Evolutionary conservation across 2,329 filamentous ascomycete species (phyloP).

Genomic region (Pestalotiopsis sp.): DNA sequence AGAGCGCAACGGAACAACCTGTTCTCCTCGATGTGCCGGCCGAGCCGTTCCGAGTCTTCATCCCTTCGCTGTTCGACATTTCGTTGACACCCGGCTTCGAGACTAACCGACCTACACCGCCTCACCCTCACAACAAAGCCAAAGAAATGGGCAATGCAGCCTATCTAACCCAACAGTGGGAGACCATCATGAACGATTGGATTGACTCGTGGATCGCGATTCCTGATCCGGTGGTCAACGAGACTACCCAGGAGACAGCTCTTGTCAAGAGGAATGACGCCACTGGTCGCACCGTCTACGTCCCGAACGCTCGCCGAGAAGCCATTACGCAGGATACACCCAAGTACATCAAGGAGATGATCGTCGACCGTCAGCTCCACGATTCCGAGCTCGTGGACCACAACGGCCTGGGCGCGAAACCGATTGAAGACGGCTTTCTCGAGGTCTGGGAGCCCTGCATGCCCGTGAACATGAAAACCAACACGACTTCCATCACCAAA

Average conservation of each 20-base stretch:
- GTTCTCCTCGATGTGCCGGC: constrained; percentile 11
- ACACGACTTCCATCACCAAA: constrained; percentile 1
- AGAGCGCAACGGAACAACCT: constrained; percentile 21
- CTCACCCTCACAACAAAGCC: constrained; percentile 44
- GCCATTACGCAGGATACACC: constrained; percentile 43
- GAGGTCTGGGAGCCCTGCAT: constrained; percentile 46
- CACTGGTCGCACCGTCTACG: constrained; percentile 22
- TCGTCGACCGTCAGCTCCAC: constrained; percentile 49
- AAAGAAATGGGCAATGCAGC: constrained; percentile 57
- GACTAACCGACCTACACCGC: constrained; percentile 39
- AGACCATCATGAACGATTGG: constrained; percentile 39
- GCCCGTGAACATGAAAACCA: constrained; percentile 15
- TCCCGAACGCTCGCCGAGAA: constrained; percentile 38
- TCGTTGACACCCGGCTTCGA: constrained; percentile 56
- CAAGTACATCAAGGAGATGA: constrained; percentile 40
- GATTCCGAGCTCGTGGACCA: constrained; percentile 41
- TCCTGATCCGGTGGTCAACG: constrained; percentile 19
- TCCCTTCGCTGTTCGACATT: constrained; percentile 54
- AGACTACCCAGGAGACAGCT: constrained; percentile 15
- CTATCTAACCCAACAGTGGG: constrained; percentile 51
- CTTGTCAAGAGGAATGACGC: constrained; percentile 17
- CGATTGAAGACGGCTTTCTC: constrained; percentile 35
- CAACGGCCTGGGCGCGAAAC: constrained; percentile 40
- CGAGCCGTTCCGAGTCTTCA: constrained; percentile 47
- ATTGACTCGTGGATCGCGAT: constrained; percentile 45